Conservation (phyloP, 495 filamentous ascomycete species). For the Hyaloscypha variabilis region DNA sequence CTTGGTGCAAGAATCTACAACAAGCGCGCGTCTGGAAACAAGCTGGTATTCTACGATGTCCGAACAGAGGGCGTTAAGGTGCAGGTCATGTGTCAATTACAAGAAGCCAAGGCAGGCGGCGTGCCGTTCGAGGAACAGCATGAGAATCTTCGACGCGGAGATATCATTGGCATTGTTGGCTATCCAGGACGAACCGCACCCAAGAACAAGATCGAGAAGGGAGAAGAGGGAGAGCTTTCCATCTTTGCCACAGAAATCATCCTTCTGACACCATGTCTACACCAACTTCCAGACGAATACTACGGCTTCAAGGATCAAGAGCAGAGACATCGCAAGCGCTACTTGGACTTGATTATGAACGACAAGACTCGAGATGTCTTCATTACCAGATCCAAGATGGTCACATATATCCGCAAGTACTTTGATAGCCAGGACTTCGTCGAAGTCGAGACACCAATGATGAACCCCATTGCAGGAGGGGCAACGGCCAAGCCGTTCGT, state of each 20-base stretch:
- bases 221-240: slow-evolving; percentile 83
- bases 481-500: slow-evolving; percentile 95
- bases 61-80: slow-evolving; percentile 80
- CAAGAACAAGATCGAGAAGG: slow-evolving; percentile 70
- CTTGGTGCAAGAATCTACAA: slow-evolving; percentile 88
- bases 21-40: slow-evolving; percentile 78
- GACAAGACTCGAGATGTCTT: slow-evolving; percentile 76
- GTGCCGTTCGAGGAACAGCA: slow-evolving; percentile 82
- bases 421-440: slow-evolving; percentile 85
- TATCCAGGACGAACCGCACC: slow-evolving; percentile 89
- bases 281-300: slow-evolving; percentile 89
- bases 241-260: slow-evolving; percentile 88
- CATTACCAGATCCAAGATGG: slow-evolving; percentile 79
- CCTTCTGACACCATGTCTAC: slow-evolving; percentile 87
- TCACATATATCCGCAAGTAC: slow-evolving; percentile 81
- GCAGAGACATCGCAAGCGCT: slow-evolving; percentile 86
- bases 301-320: slow-evolving; percentile 96
- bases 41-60: slow-evolving; percentile 93
- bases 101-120: slow-evolving; percentile 62
- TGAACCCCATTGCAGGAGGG: slow-evolving; percentile 94
- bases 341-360: slow-evolving; percentile 93
- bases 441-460: slow-evolving; percentile 97
- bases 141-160: slow-evolving; percentile 84
- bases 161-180: slow-evolving; percentile 86
- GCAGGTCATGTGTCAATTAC: slow-evolving; percentile 89